A percentile compares a stretch with the other conserved stretches of the same genome.
phyloP scores from a whole-genome alignment of 495 filamentous ascomycete species.

The Rusavskia elegans region DNA sequence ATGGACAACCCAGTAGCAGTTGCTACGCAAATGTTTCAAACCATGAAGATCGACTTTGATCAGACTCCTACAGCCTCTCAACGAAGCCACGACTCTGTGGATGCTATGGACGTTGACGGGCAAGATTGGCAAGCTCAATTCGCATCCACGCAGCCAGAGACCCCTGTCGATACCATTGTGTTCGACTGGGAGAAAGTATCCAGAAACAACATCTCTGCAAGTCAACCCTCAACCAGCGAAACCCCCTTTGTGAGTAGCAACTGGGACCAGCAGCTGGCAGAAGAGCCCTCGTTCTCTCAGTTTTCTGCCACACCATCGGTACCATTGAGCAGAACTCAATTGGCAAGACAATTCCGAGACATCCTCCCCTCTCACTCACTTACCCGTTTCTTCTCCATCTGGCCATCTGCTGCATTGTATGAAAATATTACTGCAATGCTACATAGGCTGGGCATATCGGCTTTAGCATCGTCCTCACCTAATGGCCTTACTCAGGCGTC shows the following conservation, averaged over 20 bases:
- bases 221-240: constrained; percentile 26
- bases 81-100: constrained; percentile 21
- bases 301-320: constrained; percentile 74
- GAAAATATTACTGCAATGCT: constrained; percentile 66
- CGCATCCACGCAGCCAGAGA: constrained; percentile 70
- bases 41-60: constrained; percentile 79
- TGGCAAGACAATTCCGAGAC: constrained; percentile 73
- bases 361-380: constrained; percentile 69
- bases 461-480: constrained; percentile 16
- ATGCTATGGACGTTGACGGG: constrained; percentile 29
- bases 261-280: constrained; percentile 50
- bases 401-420: constrained; percentile 61
- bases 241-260: constrained; percentile 15
- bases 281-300: constrained; percentile 85
- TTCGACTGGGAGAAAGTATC: constrained; percentile 66
- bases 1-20: constrained; percentile 67
- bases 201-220: constrained; percentile 29
- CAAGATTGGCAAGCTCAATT: constrained; percentile 19
- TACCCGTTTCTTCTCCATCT: constrained; percentile 79
- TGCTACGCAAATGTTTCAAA: constrained; percentile 85
- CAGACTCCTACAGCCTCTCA: constrained; percentile 41
- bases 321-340: constrained; percentile 68
- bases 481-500: constrained; percentile 14
- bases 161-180: constrained; percentile 44
- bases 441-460: constrained; percentile 43